Base-by-base conservation (phyloP, 306 rosid species). In the Abrus pulchellus region DNA sequence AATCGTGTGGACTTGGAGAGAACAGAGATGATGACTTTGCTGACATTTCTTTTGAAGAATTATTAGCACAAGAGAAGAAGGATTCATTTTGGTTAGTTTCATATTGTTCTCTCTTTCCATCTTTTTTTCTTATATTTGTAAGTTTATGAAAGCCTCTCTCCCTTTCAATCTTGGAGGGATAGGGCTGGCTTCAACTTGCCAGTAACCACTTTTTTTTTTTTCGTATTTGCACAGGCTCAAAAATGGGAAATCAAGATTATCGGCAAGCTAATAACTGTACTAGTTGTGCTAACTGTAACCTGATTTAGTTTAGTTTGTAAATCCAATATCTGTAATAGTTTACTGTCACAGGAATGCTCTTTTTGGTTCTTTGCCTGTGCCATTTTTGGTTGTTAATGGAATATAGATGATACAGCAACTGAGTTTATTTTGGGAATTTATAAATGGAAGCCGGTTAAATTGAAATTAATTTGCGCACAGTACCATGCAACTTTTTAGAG, bases 41-140 rank as follows among this genome's bases (percentile, higher is more conserved):
- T 41, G 97, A 85, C 55, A 92, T 89, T 65, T 87, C 97, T 8
- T 92, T 94, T 78, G 98, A 94, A 83, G 98, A 94, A 69, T 81
- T 94, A 68, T 85, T 92, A 69, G 98, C 93, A 7, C 91, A 88
- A 80, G 99, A 93, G 72, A 95, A 94, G 86, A 93, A 95, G 87
- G 99, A 95, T 76, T 86, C 98, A 9, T 95, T 91, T 87, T 95
- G 99, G 99, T 95, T 28, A 64, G 97, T 86, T 67, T 59, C 57
- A 13, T 66, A 32, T 72, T 72, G 5, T 30, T 84, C 11, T 30
- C 64, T 67, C 32, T 7, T 52, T 9, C 54, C 3, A 67, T 52
- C 7, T 28, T 59, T 80, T 49, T 50, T 38, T 34, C n/a, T 77
- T n/a, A 34, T 69, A 33, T 48, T 30, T 53, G 30, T 20, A 68